A percentile compares a stretch with the other conserved stretches of the same genome.
phyloP scores from a whole-genome alignment of 805 yeast genomes.

The Candida nemodendra region DNA sequence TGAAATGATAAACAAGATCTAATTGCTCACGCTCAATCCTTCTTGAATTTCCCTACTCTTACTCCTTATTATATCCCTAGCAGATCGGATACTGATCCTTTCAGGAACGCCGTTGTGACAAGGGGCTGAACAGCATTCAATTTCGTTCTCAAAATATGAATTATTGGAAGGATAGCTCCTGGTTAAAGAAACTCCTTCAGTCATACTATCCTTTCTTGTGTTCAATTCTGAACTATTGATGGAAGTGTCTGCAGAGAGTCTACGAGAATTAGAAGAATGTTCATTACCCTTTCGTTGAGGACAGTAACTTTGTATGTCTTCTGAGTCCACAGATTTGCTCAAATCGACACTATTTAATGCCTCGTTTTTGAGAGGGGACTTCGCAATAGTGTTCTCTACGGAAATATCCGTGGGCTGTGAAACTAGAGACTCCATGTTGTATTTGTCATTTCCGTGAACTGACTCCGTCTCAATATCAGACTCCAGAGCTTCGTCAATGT shows the following conservation, averaged over 20 bases:
- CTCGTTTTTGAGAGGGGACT: too few species aligned
- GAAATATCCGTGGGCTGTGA: too few species aligned
- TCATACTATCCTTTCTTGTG: conserved; percentile 7
- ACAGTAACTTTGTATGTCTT: too few species aligned
- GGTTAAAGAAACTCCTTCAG: conserved; percentile 16
- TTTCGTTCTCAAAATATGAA: conserved; percentile 25
- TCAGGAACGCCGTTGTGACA: conserved; percentile 4
- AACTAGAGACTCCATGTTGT: too few species aligned
- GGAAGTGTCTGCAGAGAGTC: too few species aligned
- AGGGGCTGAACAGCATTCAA: conserved; percentile 5
- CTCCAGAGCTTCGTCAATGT: conserved; percentile 12
- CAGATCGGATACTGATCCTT: conserved; percentile 27
- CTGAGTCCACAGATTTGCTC: not conserved
- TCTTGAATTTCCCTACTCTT: conserved; percentile 17
- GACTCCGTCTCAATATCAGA: not conserved
- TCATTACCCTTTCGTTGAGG: too few species aligned
- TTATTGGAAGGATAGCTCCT: conserved; percentile 15
- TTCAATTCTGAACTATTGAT: too few species aligned
- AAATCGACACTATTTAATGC: too few species aligned
- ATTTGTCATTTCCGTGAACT: not conserved
- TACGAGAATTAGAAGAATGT: too few species aligned
- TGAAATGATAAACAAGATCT: too few species aligned
- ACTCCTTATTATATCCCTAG: conserved; percentile 23
- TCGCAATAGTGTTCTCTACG: too few species aligned
- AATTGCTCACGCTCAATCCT: conserved; percentile 7